Evolutionary conservation across 495 filamentous ascomycete genomes (phyloP).

Genomic region (Aspergillus nanangensis): DNA sequence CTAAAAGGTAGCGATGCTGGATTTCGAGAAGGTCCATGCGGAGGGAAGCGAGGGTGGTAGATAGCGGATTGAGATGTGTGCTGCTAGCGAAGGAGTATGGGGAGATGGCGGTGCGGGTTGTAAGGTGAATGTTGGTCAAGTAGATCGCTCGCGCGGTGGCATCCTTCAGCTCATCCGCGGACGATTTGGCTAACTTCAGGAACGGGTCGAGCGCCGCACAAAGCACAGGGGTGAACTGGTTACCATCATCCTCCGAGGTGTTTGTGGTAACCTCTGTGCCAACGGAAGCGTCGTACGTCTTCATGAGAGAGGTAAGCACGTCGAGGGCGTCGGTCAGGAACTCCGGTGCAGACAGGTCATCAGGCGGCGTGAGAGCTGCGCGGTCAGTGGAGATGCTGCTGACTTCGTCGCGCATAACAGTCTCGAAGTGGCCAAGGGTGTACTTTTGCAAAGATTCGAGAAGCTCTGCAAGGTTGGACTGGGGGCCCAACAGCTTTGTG

Average conservation of each 20-base stretch:
- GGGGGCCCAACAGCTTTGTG: constrained; percentile 64
- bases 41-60: constrained; percentile 33
- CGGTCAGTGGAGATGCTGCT: constrained; percentile 66
- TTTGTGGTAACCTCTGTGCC: constrained; percentile 52
- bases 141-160: constrained; percentile 66
- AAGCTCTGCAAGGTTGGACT: constrained; percentile 65
- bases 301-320: constrained; percentile 68
- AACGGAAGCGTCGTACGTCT: constrained; percentile 78
- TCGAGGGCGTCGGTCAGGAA: constrained; percentile 81
- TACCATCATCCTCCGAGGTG: constrained; percentile 19
- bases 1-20: constrained; percentile 61
- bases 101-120: constrained; percentile 38
- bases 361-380: constrained; percentile 43
- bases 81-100: constrained; percentile 40
- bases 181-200: constrained; percentile 64
- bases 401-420: constrained; percentile 72
- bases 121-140: constrained; percentile 73
- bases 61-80: constrained; percentile 32
- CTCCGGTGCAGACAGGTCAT: constrained; percentile 71
- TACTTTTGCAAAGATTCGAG: constrained; percentile 66
- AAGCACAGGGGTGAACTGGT: constrained; percentile 69
- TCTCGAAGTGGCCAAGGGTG: constrained; percentile 78
- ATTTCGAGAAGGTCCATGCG: constrained; percentile 38
- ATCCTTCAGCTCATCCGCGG: constrained; percentile 55
- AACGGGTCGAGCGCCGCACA: constrained; percentile 83